A percentile compares a stretch with the other conserved stretches of the same genome.
These are phyloP conservation scores for Rhododendron williamsianum DNA, from an alignment of 148 eudicot genomes.

Conservation along the genomic window DNA sequence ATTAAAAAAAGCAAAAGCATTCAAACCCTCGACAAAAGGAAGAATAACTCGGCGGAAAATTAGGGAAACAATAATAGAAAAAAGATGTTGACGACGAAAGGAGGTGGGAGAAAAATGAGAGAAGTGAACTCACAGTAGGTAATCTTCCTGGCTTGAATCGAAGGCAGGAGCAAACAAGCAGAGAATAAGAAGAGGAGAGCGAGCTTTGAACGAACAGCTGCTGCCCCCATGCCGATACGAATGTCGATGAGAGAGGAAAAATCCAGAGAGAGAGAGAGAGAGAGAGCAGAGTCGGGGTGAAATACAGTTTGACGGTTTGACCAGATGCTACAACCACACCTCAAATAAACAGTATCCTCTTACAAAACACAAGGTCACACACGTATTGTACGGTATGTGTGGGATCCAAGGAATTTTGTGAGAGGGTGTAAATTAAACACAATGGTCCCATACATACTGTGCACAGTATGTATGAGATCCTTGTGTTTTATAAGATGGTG, in stretches of 20 bases:
- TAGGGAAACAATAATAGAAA: not conserved
- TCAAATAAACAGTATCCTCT: too few species aligned
- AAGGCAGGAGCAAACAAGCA: constrained; percentile 7
- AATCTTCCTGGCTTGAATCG: constrained; percentile 14
- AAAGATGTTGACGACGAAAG: not conserved
- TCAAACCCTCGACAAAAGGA: not conserved
- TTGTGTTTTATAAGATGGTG: too few species aligned
- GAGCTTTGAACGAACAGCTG: not conserved
- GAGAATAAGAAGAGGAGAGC: constrained; percentile 8
- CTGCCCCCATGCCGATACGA: not conserved
- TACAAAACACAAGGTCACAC: too few species aligned
- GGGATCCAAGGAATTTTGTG: too few species aligned
- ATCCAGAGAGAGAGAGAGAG: not conserved
- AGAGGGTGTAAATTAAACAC: too few species aligned
- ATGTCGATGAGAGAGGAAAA: not conserved
- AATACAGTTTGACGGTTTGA: too few species aligned
- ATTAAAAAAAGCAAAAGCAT: not conserved
- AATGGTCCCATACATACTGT: too few species aligned
- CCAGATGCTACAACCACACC: too few species aligned
- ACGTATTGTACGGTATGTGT: too few species aligned
- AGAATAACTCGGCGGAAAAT: not conserved
- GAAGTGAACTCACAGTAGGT: constrained; percentile 13
- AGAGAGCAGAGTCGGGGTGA: not conserved
- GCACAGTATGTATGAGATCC: too few species aligned
- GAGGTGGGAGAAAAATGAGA: not conserved